A percentile compares a stretch with the other conserved stretches of the same genome.
phyloP scores from a whole-genome alignment of 805 yeast genomes.

The Soucietia sequanensis region DNA sequence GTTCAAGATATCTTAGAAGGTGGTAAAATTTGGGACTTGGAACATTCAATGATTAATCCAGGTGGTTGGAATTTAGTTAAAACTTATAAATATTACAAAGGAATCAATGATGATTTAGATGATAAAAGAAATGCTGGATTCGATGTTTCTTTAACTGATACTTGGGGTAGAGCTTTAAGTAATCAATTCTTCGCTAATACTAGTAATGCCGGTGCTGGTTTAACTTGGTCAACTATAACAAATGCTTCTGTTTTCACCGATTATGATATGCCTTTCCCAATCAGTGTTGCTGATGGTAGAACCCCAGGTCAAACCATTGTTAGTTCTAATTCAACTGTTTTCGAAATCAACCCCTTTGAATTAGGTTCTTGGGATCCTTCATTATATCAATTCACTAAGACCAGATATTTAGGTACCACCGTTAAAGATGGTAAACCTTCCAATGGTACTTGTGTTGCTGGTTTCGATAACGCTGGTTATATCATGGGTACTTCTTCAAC shows the following conservation, averaged over 20 bases:
- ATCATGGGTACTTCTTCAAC: slow-evolving; percentile 82
- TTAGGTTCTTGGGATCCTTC: slow-evolving; percentile 89
- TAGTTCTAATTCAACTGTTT: slow-evolving; percentile 36
- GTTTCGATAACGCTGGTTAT: slow-evolving; percentile 81
- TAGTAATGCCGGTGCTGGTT: slow-evolving; percentile 23
- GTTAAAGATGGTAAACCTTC: slow-evolving; percentile 58
- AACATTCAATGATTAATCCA: slow-evolving; percentile 71
- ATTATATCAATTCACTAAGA: slow-evolving; percentile 60
- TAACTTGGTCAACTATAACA: slow-evolving; percentile 32
- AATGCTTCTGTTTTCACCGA: slow-evolving; percentile 21
- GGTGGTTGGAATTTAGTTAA: slow-evolving; percentile 56
- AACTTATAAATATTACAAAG: slow-evolving; percentile 54
- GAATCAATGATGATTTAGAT: slow-evolving; percentile 24
- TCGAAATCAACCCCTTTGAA: slow-evolving; percentile 40
- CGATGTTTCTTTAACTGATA: slow-evolving; percentile 37
- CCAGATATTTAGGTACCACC: slow-evolving; percentile 68
- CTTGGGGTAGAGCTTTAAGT: slow-evolving; percentile 43
- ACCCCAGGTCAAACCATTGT: slow-evolving; percentile 30
- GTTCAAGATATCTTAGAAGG: slow-evolving; percentile 38
- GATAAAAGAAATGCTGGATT: slow-evolving; percentile 38
- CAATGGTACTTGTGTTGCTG: slow-evolving; percentile 52
- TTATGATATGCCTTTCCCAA: slow-evolving; percentile 40
- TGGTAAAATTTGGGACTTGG: slow-evolving; percentile 35
- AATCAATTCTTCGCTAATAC: slow-evolving; percentile 35
- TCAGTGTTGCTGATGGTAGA: slow-evolving; percentile 38